Conservation (phyloP, 2,329 filamentous ascomycete species). For the Cadophora malorum region DNA sequence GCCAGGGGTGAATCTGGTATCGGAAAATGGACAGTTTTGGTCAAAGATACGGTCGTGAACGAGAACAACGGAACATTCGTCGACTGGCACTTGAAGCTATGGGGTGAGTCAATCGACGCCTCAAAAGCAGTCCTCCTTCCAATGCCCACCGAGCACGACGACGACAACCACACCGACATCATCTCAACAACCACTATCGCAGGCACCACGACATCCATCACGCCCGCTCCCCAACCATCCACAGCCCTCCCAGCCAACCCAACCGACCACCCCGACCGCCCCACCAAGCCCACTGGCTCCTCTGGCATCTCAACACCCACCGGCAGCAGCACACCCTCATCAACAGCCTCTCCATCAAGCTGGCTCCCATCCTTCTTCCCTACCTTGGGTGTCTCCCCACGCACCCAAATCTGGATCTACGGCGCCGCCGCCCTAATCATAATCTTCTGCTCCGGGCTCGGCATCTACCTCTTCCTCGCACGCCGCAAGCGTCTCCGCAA, state of each 20-base stretch:
- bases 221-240: constrained; percentile 54
- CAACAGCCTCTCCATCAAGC: constrained; percentile 43
- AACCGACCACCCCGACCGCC: constrained; percentile 69
- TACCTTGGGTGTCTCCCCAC: constrained; percentile 85
- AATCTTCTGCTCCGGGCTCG: constrained; percentile 81
- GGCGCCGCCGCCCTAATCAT: constrained; percentile 84
- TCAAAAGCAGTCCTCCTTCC: constrained; percentile 76
- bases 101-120: constrained; percentile 85
- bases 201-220: constrained; percentile 51
- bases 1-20: constrained; percentile 83
- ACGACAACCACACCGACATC: constrained; percentile 76
- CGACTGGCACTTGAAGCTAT: constrained; percentile 94
- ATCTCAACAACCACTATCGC: constrained; percentile 68
- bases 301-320: constrained; percentile 32
- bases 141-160: constrained; percentile 82
- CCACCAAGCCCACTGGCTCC: constrained; percentile 51
- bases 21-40: constrained; percentile 88
- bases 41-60: constrained; percentile 85
- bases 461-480: constrained; percentile 81
- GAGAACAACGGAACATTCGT: constrained; percentile 77
- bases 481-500: constrained; percentile 78
- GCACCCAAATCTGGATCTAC: constrained; percentile 93
- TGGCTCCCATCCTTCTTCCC: constrained; percentile 88
- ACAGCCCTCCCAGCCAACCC: constrained; percentile 51
- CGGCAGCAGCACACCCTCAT: constrained; percentile 42